Evolutionary conservation across 2,329 filamentous ascomycete genomes (phyloP), one percentile per base, ranked within the genome.

Genomic region (Phaeosphaeriaceae sp.): DNA sequence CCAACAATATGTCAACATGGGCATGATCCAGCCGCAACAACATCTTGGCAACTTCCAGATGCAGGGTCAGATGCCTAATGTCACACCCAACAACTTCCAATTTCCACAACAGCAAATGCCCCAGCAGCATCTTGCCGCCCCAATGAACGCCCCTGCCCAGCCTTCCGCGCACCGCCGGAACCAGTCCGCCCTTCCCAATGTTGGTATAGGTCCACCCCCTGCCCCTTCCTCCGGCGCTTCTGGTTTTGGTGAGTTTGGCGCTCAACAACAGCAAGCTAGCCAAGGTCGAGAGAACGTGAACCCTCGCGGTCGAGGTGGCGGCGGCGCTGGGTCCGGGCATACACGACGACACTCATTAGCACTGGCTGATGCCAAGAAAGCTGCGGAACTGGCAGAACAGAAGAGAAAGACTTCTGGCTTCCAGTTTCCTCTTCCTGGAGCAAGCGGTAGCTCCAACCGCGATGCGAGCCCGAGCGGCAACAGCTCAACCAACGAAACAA

Each of bases 1-100:
- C 71, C 92, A 97, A 77, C 93, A 97, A 78, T 97, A 96, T 80
- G 88, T 96, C 68, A 96, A 94, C 75, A 92, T 97, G 89, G 91
- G 91, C 74, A 92, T 97, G 83, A 87, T 97, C 67, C 88, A 89
- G 63, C 88, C 90, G 44, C 88, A 89, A 67, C 93, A 97, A 77
- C 83, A 86, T 63, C 81, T 97, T 51, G 84, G 86, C 58, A 70
- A 72, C 52, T 73, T 73, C 52, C 70, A 69, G 60, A 72, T 72
- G 75, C 92, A 93, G 77, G 84, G 85, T 52, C 85, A 87, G 74
- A 88, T 96, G 82, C 80, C 86, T 63, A 90, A 89, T 68, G 83
- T 94, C 66, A 84, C 87, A 49, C 87, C 89, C 51, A 86, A 87
- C 72, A 86, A 87, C 63, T 97, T 96, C 76, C 93, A 97, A 72